Evolutionary conservation across 306 rosid species (phyloP).

Genomic region (Quercus cerris): DNA sequence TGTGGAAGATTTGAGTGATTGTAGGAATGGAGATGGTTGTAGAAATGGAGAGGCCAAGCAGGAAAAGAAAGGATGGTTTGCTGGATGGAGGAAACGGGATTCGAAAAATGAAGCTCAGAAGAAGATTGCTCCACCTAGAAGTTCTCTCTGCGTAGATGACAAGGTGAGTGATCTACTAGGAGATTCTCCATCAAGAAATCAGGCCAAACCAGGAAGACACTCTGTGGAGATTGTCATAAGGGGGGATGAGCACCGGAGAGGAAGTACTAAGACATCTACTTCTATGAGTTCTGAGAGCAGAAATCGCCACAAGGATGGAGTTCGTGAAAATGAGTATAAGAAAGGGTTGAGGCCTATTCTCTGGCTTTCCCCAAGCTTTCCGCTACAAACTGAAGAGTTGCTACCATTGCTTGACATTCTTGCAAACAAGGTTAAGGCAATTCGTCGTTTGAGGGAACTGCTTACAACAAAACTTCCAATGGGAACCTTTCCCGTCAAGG

Average conservation of each 20-base stretch:
- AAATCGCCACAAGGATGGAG: conserved; percentile 67
- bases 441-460: conserved; percentile 94
- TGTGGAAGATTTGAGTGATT: conserved; percentile 50
- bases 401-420: conserved; percentile 95
- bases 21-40: conserved; percentile 52
- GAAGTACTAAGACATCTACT: conserved; percentile 42
- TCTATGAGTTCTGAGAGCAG: conserved; percentile 51
- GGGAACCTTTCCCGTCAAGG: conserved; percentile 99
- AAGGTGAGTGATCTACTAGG: conserved; percentile 85
- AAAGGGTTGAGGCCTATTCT: conserved; percentile 95
- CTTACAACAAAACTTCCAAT: conserved; percentile 94
- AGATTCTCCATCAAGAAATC: conserved; percentile 66
- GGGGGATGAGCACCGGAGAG: conserved; percentile 77
- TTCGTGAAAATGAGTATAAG: conserved; percentile 87
- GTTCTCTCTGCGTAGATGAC: conserved; percentile 76
- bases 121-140: conserved; percentile 75
- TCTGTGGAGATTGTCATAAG: conserved; percentile 65
- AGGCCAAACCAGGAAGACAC: conserved; percentile 72
- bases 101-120: conserved; percentile 52
- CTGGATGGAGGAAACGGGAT: conserved; percentile 94
- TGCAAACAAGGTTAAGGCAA: conserved; percentile 96
- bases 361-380: conserved; percentile 95
- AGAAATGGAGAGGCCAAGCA: conserved; percentile 64
- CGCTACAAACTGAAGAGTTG: conserved; percentile 79
- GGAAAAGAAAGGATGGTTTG: conserved; percentile 96